phyloP scores from a whole-genome alignment of 2,329 filamentous ascomycete genomes.

The Celoporthe dispersa region DNA sequence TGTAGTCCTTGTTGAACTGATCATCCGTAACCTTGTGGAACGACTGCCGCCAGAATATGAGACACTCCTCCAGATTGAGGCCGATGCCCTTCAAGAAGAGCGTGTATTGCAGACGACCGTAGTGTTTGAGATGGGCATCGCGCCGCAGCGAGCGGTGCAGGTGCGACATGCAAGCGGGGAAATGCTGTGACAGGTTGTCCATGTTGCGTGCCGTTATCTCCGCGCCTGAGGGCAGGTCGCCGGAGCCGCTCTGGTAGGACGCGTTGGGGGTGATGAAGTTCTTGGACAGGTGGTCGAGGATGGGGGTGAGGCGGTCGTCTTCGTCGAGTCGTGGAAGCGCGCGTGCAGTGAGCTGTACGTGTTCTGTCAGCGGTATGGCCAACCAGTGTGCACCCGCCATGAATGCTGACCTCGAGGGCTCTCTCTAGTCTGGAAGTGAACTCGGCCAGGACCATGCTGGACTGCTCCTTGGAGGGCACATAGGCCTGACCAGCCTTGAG shows the following conservation, averaged over 20 bases:
- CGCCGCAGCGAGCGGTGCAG: constrained; percentile 84
- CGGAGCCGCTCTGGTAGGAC: constrained; percentile 70
- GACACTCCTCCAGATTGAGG: constrained; percentile 85
- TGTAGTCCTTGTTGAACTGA: constrained; percentile 95
- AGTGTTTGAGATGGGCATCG: constrained; percentile 92
- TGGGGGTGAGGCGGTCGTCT: constrained; percentile 81
- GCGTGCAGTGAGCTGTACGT: constrained; percentile 75
- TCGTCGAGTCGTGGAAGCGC: constrained; percentile 92
- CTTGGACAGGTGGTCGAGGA: constrained; percentile 80
- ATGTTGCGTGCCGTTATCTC: constrained; percentile 80
- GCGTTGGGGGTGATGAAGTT: constrained; percentile 94
- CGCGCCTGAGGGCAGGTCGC: constrained; percentile 65
- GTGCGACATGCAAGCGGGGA: constrained; percentile 93
- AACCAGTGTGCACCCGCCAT: constrained; percentile 13
- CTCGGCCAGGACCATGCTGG: constrained; percentile 86
- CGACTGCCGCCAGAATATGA: constrained; percentile 86
- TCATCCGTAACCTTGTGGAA: constrained; percentile 92
- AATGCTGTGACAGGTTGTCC: constrained; percentile 78
- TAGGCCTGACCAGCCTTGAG: constrained; percentile 84
- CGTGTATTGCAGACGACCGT: constrained; percentile 88
- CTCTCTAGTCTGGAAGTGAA: constrained; percentile 80
- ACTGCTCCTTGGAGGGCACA: constrained; percentile 84
- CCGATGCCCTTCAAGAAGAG: constrained; percentile 97
- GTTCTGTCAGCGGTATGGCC: constrained; percentile 23
- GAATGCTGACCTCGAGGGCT: constrained; percentile 71